A percentile compares a stretch with the other conserved stretches of the same genome.
phyloP scores from a whole-genome alignment of 352 stramenopile species.

The Pythium aristosporum region DNA sequence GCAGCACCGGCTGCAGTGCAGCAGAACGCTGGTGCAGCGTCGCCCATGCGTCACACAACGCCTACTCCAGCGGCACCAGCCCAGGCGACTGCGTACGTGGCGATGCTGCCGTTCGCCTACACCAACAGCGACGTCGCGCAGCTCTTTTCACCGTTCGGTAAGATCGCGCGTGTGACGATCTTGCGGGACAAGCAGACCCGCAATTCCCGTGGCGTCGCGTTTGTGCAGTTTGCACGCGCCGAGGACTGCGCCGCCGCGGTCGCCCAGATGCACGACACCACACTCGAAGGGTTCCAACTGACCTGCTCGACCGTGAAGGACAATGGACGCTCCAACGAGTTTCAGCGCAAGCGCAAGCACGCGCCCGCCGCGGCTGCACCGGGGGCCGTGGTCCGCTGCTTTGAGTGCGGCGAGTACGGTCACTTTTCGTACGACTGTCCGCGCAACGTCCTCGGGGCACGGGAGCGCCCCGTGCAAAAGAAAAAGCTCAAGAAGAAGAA shows the following conservation, averaged over 20 bases:
- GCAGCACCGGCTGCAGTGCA: background rate
- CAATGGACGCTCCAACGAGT: conserved; percentile 79
- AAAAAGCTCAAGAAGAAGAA: conserved; percentile 67
- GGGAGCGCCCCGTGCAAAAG: conserved; percentile 51
- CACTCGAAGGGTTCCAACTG: conserved; percentile 65
- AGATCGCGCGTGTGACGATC: conserved; percentile 73
- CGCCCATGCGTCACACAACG: background rate
- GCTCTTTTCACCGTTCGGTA: conserved; percentile 75
- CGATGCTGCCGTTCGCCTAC: conserved; percentile 88
- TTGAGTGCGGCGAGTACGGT: conserved; percentile 76
- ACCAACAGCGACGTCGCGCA: conserved; percentile 87
- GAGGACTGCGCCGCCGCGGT: conserved; percentile 61
- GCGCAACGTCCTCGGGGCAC: conserved; percentile 73
- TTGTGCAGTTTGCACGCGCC: conserved; percentile 79
- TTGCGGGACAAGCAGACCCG: conserved; percentile 74
- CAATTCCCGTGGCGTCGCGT: conserved; percentile 74
- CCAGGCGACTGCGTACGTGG: conserved; percentile 74
- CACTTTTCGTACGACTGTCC: conserved; percentile 87
- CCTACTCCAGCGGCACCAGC: conserved; percentile 4
- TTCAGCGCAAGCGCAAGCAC: conserved; percentile 81
- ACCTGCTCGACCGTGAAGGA: conserved; percentile 67
- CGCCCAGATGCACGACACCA: conserved; percentile 50
- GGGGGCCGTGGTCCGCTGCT: conserved; percentile 60
- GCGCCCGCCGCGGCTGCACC: background rate
- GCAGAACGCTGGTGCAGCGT: background rate